Conservation (phyloP, 169 alveolate genomes). For the Babesia sp. region DNA sequence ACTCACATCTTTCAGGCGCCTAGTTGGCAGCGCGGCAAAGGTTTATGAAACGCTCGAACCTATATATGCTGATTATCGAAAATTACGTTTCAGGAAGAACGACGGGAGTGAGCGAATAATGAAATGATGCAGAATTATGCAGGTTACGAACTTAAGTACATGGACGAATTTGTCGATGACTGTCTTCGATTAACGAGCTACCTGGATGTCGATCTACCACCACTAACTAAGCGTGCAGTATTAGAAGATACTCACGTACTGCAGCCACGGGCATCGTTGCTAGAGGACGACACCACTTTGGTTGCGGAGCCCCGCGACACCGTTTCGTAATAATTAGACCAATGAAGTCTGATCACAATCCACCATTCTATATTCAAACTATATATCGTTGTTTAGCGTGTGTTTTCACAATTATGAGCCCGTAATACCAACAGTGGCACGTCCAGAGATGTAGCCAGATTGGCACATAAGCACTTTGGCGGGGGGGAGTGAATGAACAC, state of each 20-base stretch:
- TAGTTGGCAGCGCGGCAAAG: conserved; percentile 76
- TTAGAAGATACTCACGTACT: conserved; percentile 86
- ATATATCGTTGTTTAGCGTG: too few relatives aligned
- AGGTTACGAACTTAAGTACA: conserved; percentile 80
- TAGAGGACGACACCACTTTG: conserved; percentile 20
- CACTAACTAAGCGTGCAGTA: conserved; percentile 86
- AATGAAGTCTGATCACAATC: too few relatives aligned
- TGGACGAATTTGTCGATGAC: conserved; percentile 97
- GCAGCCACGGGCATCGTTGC: not conserved
- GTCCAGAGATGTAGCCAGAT: too few relatives aligned
- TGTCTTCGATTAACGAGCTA: conserved; percentile 84
- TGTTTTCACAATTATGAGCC: too few relatives aligned
- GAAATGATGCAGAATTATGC: not conserved
- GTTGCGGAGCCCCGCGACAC: conserved; percentile 21
- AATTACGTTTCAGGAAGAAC: conserved; percentile 86
- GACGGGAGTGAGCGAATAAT: conserved; percentile 81
- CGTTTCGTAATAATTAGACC: not conserved
- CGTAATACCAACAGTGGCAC: too few relatives aligned
- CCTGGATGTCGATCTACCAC: conserved; percentile 92
- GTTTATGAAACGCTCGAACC: conserved; percentile 89
- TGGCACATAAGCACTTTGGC: too few relatives aligned
- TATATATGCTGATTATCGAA: conserved; percentile 93
- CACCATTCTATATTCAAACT: too few relatives aligned
- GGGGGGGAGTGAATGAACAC: not conserved
- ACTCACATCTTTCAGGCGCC: conserved; percentile 56